Conservation (phyloP, 1,284 basidiomycete genomes). For the Sparassis latifolia region DNA sequence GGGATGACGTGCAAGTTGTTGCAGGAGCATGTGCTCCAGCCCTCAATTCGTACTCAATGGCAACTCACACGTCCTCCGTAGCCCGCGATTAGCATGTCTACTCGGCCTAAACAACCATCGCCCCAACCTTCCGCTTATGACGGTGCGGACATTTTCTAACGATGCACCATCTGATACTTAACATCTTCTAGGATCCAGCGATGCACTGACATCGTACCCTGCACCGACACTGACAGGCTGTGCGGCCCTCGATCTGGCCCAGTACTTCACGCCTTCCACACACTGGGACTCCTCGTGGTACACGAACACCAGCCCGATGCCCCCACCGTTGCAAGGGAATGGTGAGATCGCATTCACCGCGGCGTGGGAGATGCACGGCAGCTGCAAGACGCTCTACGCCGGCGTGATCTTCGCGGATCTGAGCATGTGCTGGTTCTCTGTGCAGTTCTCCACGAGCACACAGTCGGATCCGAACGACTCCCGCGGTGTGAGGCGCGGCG, state of each 20-base stretch:
- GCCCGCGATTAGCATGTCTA: neutral
- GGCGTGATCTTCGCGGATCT: constrained; percentile 43
- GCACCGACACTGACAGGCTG: constrained; percentile 25
- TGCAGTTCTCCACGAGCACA: constrained; percentile 28
- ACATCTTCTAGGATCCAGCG: neutral
- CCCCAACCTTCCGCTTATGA: neutral
- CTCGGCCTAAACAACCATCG: neutral
- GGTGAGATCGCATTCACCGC: constrained; percentile 21
- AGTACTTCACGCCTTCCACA: constrained; percentile 37
- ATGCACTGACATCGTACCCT: constrained; percentile 25
- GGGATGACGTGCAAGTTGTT: too few species aligned
- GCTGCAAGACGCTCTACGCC: constrained; percentile 27
- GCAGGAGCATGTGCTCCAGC: too few species aligned
- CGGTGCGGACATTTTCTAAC: constrained; percentile 2
- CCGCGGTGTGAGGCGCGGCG: constrained; percentile 27
- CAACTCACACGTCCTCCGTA: neutral
- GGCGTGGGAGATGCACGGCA: constrained; percentile 25
- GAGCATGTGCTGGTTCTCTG: constrained; percentile 41
- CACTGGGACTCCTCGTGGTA: constrained; percentile 41
- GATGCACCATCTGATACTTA: neutral
- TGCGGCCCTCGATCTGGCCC: constrained; percentile 33
- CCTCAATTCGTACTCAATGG: too few species aligned
- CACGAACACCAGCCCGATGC: constrained; percentile 24
- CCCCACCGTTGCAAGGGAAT: constrained; percentile 31
- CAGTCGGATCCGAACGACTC: constrained; percentile 29